A percentile compares a stretch with the other conserved stretches of the same genome.
These are phyloP conservation scores for Fusarium avenaceum DNA, from an alignment of 2,329 filamentous ascomycete species.

Conservation along the genomic window DNA sequence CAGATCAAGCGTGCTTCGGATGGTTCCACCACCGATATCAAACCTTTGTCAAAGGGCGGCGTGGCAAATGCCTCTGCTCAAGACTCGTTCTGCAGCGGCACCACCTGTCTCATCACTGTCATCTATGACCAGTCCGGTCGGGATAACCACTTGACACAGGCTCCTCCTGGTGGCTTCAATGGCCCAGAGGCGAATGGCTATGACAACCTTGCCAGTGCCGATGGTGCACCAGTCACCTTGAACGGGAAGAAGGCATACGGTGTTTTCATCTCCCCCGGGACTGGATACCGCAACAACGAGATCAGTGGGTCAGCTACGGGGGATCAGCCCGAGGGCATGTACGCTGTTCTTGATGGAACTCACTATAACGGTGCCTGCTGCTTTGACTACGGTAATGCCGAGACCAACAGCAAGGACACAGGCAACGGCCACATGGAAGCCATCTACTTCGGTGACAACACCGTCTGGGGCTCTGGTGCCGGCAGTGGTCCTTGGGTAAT, in stretches of 20 bases:
- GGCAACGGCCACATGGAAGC: slow-evolving; percentile 78
- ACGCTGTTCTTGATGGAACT: slow-evolving; percentile 34
- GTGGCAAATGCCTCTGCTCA: slow-evolving; percentile 73
- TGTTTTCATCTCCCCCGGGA: slow-evolving; percentile 29
- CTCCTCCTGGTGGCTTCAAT: slow-evolving; percentile 65
- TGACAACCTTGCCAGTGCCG: slow-evolving; percentile 27
- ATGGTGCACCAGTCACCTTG: slow-evolving; percentile 29
- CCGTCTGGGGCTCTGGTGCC: slow-evolving; percentile 67
- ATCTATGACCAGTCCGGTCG: slow-evolving; percentile 76
- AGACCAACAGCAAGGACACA: slow-evolving; percentile 65
- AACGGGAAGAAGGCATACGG: slow-evolving; percentile 35
- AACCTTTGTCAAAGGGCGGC: slow-evolving; percentile 63
- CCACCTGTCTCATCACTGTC: slow-evolving; percentile 73
- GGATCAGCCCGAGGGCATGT: slow-evolving; percentile 21
- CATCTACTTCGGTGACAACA: slow-evolving; percentile 72
- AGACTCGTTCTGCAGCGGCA: slow-evolving; percentile 71
- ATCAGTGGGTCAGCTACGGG: slow-evolving; percentile 22
- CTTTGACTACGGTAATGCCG: slow-evolving; percentile 46
- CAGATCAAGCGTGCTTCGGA: slow-evolving; percentile 37
- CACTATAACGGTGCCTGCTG: slow-evolving; percentile 33
- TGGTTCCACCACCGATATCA: slow-evolving; percentile 11
- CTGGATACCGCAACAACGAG: slow-evolving; percentile 29
- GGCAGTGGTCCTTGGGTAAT: slow-evolving; percentile 76
- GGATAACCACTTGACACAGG: slow-evolving; percentile 73
- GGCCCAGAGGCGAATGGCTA: slow-evolving; percentile 25